Evolutionary conservation across 108 stramenopile species (phyloP).

Genomic region (Stephanodiscus triporus): DNA sequence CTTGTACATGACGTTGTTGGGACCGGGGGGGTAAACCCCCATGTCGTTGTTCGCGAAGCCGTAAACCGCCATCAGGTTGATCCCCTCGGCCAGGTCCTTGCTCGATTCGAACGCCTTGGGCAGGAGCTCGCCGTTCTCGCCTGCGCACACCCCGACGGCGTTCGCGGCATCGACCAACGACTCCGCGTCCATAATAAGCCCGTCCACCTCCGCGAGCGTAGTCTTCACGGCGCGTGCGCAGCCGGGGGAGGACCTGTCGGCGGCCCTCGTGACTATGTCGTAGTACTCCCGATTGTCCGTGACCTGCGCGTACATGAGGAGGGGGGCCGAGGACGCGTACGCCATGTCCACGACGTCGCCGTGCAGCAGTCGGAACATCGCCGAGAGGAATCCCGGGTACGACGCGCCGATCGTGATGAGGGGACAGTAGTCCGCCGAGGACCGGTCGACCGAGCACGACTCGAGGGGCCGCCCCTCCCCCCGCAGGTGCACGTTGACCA

Average conservation of each 20-base stretch:
- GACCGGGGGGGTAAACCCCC: slow-evolving; percentile 73
- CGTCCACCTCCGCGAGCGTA: slow-evolving; percentile 39
- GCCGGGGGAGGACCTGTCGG: slow-evolving; percentile 58
- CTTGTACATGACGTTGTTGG: slow-evolving; percentile 43
- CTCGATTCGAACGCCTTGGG: slow-evolving; percentile 52
- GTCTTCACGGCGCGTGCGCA: slow-evolving; percentile 53
- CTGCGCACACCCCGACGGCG: slow-evolving; percentile 48
- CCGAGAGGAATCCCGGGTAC: slow-evolving; percentile 74
- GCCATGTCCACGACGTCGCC: slow-evolving; percentile 70
- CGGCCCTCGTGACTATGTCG: slow-evolving; percentile 58
- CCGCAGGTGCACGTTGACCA: slow-evolving; percentile 32
- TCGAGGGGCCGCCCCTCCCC: slow-evolving; percentile 16
- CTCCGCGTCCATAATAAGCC: slow-evolving; percentile 16
- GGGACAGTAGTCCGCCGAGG: slow-evolving; percentile 64
- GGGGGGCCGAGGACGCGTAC: slow-evolving; percentile 71
- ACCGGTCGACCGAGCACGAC: slow-evolving; percentile 42
- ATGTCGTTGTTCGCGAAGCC: slow-evolving; percentile 75
- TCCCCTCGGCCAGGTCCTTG: slow-evolving; percentile 38
- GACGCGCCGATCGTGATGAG: slow-evolving; percentile 76
- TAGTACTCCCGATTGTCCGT: slow-evolving; percentile 59
- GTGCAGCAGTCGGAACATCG: slow-evolving; percentile 66
- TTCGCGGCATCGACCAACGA: slow-evolving; percentile 31
- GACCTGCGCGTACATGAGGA: slow-evolving; percentile 63
- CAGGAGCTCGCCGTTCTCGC: slow-evolving; percentile 17
- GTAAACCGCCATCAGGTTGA: slow-evolving; percentile 56